Percentiles rank a stretch among this genome's conserved stretches.
These are phyloP conservation scores for Pichia scutulata DNA, from an alignment of 805 yeast genomes.

Conservation along the genomic window DNA sequence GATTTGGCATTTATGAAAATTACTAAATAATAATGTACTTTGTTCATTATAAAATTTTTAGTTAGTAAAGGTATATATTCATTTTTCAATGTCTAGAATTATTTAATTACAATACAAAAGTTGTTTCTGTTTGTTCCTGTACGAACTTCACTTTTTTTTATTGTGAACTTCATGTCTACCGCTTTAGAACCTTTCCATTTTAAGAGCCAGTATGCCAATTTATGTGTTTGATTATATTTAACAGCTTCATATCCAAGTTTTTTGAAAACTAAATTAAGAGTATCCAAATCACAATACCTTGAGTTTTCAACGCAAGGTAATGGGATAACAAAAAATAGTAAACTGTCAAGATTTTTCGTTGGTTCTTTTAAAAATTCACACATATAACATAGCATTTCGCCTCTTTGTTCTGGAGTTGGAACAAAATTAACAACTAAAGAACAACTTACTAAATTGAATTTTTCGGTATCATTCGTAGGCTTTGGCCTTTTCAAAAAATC, in stretches of 20 bases:
- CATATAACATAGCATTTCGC: slow-evolving; percentile 65
- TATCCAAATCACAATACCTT: slow-evolving; percentile 46
- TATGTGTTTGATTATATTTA: slow-evolving; percentile 51
- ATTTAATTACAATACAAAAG: slow-evolving; percentile 44
- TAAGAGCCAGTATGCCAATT: slow-evolving; percentile 67
- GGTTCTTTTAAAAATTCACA: slow-evolving; percentile 44
- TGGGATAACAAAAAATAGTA: slow-evolving; percentile 77
- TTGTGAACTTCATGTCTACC: slow-evolving; percentile 10
- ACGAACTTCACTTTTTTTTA: slow-evolving; percentile 42
- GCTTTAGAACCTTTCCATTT: slow-evolving; percentile 34
- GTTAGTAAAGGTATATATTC: neutral
- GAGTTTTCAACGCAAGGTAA: slow-evolving; percentile 81
- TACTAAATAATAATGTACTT: neutral
- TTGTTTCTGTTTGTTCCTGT: slow-evolving; percentile 61
- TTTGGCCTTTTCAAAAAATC: slow-evolving; percentile 76
- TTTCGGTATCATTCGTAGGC: slow-evolving; percentile 39
- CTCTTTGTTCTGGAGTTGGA: slow-evolving; percentile 61
- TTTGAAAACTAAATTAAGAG: neutral
- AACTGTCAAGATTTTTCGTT: slow-evolving; percentile 19
- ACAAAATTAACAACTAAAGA: slow-evolving; percentile 87
- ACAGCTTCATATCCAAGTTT: slow-evolving; percentile 57
- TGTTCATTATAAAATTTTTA: neutral
- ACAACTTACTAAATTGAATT: slow-evolving; percentile 66
- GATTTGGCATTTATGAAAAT: slow-evolving; percentile 17
- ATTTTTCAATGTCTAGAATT: neutral